phyloP scores from a whole-genome alignment of 1,284 basidiomycete genomes.

The Caloboletus firmus region DNA sequence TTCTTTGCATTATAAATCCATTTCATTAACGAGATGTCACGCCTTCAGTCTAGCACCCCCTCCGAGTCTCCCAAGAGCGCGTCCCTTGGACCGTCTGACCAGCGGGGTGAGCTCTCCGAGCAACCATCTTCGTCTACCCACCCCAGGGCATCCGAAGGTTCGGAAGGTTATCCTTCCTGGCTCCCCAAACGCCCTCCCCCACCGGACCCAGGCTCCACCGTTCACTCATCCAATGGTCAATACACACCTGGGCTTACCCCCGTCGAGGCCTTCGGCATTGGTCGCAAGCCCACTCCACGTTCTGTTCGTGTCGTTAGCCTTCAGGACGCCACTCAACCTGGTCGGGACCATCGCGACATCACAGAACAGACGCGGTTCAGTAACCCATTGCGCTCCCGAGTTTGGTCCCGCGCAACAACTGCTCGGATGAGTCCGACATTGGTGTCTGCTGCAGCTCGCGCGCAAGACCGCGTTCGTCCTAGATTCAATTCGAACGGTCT shows the following conservation, averaged over 20 bases:
- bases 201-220: slow-evolving; percentile 68
- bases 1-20: slow-evolving; percentile 32
- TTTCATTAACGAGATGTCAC: slow-evolving; percentile 49
- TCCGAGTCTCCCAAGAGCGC: slow-evolving; percentile 38
- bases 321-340: slow-evolving; percentile 45
- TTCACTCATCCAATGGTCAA: slow-evolving; percentile 55
- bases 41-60: slow-evolving; percentile 39
- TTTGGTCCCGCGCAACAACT: slow-evolving; percentile 63
- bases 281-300: slow-evolving; percentile 72
- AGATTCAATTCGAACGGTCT: slow-evolving; percentile 63
- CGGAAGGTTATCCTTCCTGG: slow-evolving; percentile 78
- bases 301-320: slow-evolving; percentile 76
- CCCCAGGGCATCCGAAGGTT: slow-evolving; percentile 45
- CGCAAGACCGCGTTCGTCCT: slow-evolving; percentile 47
- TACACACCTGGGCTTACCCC: slow-evolving; percentile 42
- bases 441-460: slow-evolving; percentile 39
- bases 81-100: slow-evolving; percentile 30
- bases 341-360: slow-evolving; percentile 43
- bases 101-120: slow-evolving; percentile 33
- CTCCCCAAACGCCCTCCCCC: slow-evolving; percentile 74
- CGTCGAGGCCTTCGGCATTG: slow-evolving; percentile 48
- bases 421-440: slow-evolving; percentile 49
- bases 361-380: slow-evolving; percentile 52
- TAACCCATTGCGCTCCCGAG: slow-evolving; percentile 40
- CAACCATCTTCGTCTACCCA: slow-evolving; percentile 39